Evolutionary conservation across 2,329 filamentous ascomycete genomes (phyloP), one percentile per base, ranked within the genome.

Genomic region (Escovopsis sp.): DNA sequence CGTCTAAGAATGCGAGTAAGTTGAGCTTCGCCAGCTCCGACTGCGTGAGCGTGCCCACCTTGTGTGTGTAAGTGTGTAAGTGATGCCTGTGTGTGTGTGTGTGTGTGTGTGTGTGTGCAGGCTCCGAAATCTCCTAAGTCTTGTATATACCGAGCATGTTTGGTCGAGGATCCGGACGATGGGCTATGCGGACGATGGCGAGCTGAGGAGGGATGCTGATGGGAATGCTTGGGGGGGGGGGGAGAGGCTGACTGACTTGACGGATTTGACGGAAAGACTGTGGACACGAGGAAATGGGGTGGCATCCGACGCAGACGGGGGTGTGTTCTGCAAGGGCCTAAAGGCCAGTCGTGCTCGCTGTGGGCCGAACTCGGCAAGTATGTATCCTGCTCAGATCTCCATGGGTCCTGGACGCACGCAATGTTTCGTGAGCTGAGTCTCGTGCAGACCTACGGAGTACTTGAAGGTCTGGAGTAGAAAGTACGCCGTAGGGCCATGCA

Each of bases 361-460:
- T 23, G 21, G 6, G 6, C 10, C 3, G n/a, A n/a, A n/a, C n/a
- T n/a, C n/a, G n/a, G n/a, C n/a, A n/a, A n/a, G n/a, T 23, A 6
- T 23, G 6, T 23, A 6, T 23, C 21, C 10, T 10, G 21, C 21
- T 23, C 21, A 10, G 21, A 23, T 23, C 21, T n/a, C n/a, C n/a
- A n/a, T n/a, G n/a, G 10, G 21, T 23, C 21, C 21, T 23, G 21
- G 21, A 23, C 21, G 10, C n/a, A n/a, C n/a, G n/a, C n/a, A 10
- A 23, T 23, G 6, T 27, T 13, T 35, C 34, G 34, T 36, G 31
- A 36, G 34, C 34, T 31, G 21, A 36, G 27, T 31, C 34, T 18
- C n/a, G n/a, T n/a, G n/a, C n/a, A n/a, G n/a, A n/a, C n/a, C n/a
- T n/a, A n/a, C n/a, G n/a, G 27, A 29, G 12, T 7, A 29, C 27